Evolutionary conservation across 257 asterid species (phyloP), one percentile per base, ranked within the genome.

Genomic region (Solanum lycopersicoides): DNA sequence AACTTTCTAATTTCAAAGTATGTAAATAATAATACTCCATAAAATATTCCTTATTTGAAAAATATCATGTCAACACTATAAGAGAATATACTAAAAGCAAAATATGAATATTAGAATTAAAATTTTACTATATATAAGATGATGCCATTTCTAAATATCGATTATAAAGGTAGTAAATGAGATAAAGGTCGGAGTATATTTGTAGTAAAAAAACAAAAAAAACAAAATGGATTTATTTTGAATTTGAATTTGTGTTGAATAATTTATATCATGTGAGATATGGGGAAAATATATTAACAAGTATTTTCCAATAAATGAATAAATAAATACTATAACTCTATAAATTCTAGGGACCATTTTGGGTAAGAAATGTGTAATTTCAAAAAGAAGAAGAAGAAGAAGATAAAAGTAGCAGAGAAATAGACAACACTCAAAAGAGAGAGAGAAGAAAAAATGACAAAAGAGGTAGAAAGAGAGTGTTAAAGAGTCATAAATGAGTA

Each of bases 401-500:
- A 34, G 47, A 73, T 16, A 79, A 44, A 79, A 44, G 65, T 79
- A 25, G 39, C 65, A 79, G 23, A 25, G 84, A 79, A 44, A 79
- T 25, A 4, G 84, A 79, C 65, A 44, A 45, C 10, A 79, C 84
- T 45, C 7, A 79, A 45, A 53, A 53, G 63, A 53, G 25, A 77
- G 50, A 41, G 69, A 75, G 34, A 41, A 65, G 23, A 84, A 89
- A 21, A 60, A 59, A 75, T 63, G 89, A 75, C 44, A 50, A 76
- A 71, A 77, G 89, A 66, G 28, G 77, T 75, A 15, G 84, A 86
- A 86, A 69, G 28, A 5, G 18, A 4, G 79, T 28, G 9, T 85
- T 85, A 73, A 66, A 30, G 37, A 72, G 89, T 87, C 91, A 87
- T 91, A 66, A 92, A 92, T 86, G 88, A 87, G 30, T 1, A 7